Conservation (phyloP, 1,139 yeast genomes). For the Pichia kudriavzevii region DNA sequence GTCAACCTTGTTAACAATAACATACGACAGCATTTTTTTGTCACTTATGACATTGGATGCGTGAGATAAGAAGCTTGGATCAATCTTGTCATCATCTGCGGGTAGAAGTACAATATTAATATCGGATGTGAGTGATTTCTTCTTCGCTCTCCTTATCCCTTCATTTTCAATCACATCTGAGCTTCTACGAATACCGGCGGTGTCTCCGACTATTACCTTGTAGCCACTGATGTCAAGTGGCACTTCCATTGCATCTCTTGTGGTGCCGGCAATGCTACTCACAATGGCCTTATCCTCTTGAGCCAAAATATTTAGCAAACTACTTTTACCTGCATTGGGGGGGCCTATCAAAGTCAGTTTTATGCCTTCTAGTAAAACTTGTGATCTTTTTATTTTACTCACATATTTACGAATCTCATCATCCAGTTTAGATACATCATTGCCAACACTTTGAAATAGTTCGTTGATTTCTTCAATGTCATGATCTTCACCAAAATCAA, state of each 20-base stretch:
- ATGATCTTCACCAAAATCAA: slow-evolving; percentile 95
- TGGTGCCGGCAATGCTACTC: slow-evolving; percentile 88
- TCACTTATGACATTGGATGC: slow-evolving; percentile 23
- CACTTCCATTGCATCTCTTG: slow-evolving; percentile 81
- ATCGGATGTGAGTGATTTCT: slow-evolving; percentile 52
- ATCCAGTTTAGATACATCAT: slow-evolving; percentile 35
- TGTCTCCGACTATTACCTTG: slow-evolving; percentile 79
- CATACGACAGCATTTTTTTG: slow-evolving; percentile 29
- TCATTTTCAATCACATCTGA: slow-evolving; percentile 62
- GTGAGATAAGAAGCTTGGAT: slow-evolving; percentile 33
- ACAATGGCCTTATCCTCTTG: slow-evolving; percentile 86
- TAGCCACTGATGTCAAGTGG: slow-evolving; percentile 78
- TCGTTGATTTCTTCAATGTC: slow-evolving; percentile 55
- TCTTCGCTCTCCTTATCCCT: slow-evolving; percentile 75
- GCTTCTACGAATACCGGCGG: slow-evolving; percentile 79
- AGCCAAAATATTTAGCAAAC: slow-evolving; percentile 65
- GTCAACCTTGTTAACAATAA: slow-evolving; percentile 59
- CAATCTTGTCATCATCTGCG: slow-evolving; percentile 25
- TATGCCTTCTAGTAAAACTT: slow-evolving; percentile 65
- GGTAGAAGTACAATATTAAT: slow-evolving; percentile 49
- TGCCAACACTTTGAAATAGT: slow-evolving; percentile 44
- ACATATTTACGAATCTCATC: slow-evolving; percentile 43
- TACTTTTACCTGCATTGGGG: slow-evolving; percentile 95
- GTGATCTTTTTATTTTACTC: slow-evolving; percentile 48
- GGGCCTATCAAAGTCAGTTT: slow-evolving; percentile 75